phyloP scores from a whole-genome alignment of 2,329 filamentous ascomycete genomes.

The Penicillium palitans region DNA sequence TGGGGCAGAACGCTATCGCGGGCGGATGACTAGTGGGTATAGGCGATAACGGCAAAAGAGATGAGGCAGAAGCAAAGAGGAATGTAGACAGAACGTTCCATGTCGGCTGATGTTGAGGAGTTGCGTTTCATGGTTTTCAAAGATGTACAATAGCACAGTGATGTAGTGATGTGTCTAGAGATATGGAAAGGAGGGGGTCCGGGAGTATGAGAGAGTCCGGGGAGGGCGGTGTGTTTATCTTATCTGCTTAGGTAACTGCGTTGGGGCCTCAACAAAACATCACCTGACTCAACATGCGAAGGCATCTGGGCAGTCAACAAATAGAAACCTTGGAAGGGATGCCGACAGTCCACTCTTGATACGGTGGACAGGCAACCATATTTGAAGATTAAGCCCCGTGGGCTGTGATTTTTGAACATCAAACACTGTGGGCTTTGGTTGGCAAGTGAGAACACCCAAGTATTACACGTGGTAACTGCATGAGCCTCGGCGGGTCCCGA shows the following conservation, averaged over 20 bases:
- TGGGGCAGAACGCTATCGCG: conserved; percentile 5
- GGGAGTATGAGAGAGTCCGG: neutral
- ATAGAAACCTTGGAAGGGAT: neutral
- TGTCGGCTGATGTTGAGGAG: conserved; percentile 20
- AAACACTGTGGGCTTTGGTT: neutral
- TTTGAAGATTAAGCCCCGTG: neutral
- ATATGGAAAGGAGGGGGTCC: conserved; percentile 1
- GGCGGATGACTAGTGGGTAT: conserved; percentile 28
- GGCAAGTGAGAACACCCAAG: neutral
- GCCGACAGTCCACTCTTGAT: neutral
- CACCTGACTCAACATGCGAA: conserved; percentile 9
- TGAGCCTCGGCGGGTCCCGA: neutral
- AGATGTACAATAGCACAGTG: neutral
- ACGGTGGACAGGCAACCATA: neutral
- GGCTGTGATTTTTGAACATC: neutral
- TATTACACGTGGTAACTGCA: conserved; percentile 5
- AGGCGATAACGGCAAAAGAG: conserved; percentile 41
- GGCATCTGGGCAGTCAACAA: neutral
- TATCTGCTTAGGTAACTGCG: conserved; percentile 9
- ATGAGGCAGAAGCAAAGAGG: conserved; percentile 40
- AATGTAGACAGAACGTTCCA: conserved; percentile 39
- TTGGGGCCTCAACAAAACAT: conserved; percentile 16
- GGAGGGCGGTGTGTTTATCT: conserved; percentile 7
- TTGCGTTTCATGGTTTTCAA: conserved; percentile 16
- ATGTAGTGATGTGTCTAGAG: neutral